Percentiles rank a stretch among this genome's conserved stretches.
phyloP scores from a whole-genome alignment of 495 filamentous ascomycete species.

The Aspergillus steynii region DNA sequence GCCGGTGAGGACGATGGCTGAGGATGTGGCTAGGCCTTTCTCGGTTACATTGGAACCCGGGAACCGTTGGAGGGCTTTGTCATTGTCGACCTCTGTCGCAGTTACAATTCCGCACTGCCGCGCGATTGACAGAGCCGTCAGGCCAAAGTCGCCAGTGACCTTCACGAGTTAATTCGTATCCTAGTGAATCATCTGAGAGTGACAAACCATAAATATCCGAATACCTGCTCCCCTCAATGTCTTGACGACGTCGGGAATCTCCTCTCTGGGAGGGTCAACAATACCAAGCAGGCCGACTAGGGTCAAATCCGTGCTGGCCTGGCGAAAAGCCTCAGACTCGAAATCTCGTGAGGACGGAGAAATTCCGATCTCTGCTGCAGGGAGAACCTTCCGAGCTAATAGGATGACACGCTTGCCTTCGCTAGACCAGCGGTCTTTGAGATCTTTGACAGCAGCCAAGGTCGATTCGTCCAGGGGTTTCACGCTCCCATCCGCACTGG shows the following conservation, averaged over 20 bases:
- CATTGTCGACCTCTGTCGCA: slow-evolving; percentile 16
- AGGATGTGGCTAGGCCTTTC: slow-evolving; percentile 6
- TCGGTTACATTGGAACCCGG: slow-evolving; percentile 10
- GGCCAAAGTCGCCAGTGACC: slow-evolving; percentile 65
- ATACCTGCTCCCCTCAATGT: slow-evolving; percentile 62
- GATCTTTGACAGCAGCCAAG: slow-evolving; percentile 42
- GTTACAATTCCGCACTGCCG: slow-evolving; percentile 63
- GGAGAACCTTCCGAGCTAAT: slow-evolving; percentile 59
- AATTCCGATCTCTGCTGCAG: slow-evolving; percentile 29
- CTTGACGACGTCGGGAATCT: slow-evolving; percentile 60
- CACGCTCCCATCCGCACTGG: slow-evolving; percentile 47
- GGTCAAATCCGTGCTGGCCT: slow-evolving; percentile 50
- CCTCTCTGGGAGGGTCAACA: slow-evolving; percentile 64
- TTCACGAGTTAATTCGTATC: not conserved
- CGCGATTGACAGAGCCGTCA: slow-evolving; percentile 67
- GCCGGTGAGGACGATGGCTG: slow-evolving; percentile 50
- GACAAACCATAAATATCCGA: slow-evolving; percentile 58
- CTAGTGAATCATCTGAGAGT: not conserved
- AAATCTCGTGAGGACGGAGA: slow-evolving; percentile 44
- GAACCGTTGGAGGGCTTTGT: slow-evolving; percentile 8
- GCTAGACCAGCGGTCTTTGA: slow-evolving; percentile 63
- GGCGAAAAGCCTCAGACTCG: slow-evolving; percentile 50
- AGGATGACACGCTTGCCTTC: slow-evolving; percentile 65
- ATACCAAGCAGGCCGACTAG: slow-evolving; percentile 67
- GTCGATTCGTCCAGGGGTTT: slow-evolving; percentile 39